Evolutionary conservation across 1,139 yeast species (phyloP).

Genomic region (Scheffersomyces quercinus): DNA sequence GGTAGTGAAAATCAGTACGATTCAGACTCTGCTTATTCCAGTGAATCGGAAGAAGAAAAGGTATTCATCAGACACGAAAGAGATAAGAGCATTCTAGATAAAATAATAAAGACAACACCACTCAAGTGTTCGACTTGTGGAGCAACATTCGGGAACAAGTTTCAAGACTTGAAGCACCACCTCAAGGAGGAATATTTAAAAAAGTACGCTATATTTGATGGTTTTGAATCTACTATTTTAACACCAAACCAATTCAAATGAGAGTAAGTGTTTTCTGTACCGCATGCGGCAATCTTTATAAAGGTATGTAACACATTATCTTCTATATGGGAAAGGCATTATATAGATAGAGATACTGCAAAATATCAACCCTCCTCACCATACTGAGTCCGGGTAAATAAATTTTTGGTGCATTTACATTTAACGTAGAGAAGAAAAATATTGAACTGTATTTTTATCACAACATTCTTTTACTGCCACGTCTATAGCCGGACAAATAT

Average conservation of each 20-base stretch:
- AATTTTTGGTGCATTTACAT: too few relatives aligned
- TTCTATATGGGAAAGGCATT: too few relatives aligned
- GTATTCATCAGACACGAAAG: constrained; percentile 7
- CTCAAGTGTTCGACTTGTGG: constrained; percentile 54
- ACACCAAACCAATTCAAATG: neutral
- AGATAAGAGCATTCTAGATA: constrained; percentile 19
- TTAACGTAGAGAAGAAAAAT: too few relatives aligned
- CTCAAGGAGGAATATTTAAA: constrained; percentile 17
- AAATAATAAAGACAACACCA: constrained; percentile 35
- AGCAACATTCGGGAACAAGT: constrained; percentile 44
- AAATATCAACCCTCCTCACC: neutral
- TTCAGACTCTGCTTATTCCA: constrained; percentile 19
- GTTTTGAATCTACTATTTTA: neutral
- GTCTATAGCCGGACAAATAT: too few relatives aligned
- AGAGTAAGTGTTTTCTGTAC: too few relatives aligned
- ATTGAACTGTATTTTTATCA: too few relatives aligned
- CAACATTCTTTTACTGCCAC: too few relatives aligned
- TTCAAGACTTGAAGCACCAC: constrained; percentile 51
- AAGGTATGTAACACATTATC: too few relatives aligned
- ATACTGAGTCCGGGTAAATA: too few relatives aligned
- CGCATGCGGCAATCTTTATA: too few relatives aligned
- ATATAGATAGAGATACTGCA: constrained; percentile 1
- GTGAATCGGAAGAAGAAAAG: constrained; percentile 10
- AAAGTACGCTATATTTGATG: neutral
- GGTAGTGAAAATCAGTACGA: constrained; percentile 15